Conservation (phyloP, 2,329 filamentous ascomycete genomes). For the Fusarium tupiense region DNA sequence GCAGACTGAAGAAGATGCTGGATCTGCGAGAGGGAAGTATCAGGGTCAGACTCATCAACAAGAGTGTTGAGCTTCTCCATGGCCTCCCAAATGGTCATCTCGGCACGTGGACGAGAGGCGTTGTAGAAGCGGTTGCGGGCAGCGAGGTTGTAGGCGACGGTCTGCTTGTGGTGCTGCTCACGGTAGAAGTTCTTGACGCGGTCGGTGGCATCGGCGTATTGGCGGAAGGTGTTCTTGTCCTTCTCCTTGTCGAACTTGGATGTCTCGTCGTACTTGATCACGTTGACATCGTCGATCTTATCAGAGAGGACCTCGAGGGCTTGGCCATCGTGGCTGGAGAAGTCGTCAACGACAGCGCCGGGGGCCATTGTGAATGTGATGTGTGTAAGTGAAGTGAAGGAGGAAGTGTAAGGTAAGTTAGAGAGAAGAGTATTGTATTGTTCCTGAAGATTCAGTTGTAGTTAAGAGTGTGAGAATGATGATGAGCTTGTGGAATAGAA, state of each 20-base stretch:
- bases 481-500: slow-evolving; percentile 21
- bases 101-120: slow-evolving; percentile 67
- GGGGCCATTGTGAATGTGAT: slow-evolving; percentile 41
- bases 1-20: slow-evolving; percentile 89
- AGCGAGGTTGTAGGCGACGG: slow-evolving; percentile 84
- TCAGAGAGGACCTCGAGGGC: slow-evolving; percentile 62
- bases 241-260: slow-evolving; percentile 79
- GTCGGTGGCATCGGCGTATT: slow-evolving; percentile 85
- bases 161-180: slow-evolving; percentile 77
- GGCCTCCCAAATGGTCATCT: slow-evolving; percentile 90
- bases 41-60: slow-evolving; percentile 90
- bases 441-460: neutral
- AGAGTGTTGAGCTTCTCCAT: slow-evolving; percentile 93
- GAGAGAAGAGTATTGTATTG: neutral
- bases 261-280: slow-evolving; percentile 58
- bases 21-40: slow-evolving; percentile 87
- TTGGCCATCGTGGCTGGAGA: slow-evolving; percentile 36
- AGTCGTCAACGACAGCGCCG: slow-evolving; percentile 38
- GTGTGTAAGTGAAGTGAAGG: slow-evolving; percentile 24
- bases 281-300: slow-evolving; percentile 62
- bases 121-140: slow-evolving; percentile 70
- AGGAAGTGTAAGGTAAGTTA: neutral
- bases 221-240: slow-evolving; percentile 82
- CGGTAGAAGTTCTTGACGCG: slow-evolving; percentile 88
- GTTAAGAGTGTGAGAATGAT: slow-evolving; percentile 3